A percentile compares a stretch with the other conserved stretches of the same genome.
Evolutionary conservation across 2,329 filamentous ascomycete species (phyloP).

Genomic region (Shiraia bambusicola): DNA sequence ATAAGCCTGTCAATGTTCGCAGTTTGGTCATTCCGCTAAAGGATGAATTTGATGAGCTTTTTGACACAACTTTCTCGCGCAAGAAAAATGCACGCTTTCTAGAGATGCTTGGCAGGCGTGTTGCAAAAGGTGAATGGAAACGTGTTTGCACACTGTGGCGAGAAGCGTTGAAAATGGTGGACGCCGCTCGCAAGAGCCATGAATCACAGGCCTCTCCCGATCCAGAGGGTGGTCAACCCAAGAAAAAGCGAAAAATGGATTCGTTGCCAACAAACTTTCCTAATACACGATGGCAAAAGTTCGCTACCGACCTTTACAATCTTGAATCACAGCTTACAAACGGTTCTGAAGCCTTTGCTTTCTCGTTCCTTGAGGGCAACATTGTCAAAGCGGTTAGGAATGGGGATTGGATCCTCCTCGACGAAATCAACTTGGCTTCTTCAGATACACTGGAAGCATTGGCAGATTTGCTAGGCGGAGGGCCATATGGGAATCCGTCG

Average conservation of each 20-base stretch:
- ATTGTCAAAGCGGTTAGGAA: slow-evolving; percentile 95
- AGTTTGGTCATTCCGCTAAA: slow-evolving; percentile 86
- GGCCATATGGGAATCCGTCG: slow-evolving; percentile 71
- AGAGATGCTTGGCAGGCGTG: slow-evolving; percentile 74
- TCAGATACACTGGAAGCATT: slow-evolving; percentile 94
- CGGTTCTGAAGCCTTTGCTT: slow-evolving; percentile 76
- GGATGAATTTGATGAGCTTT: slow-evolving; percentile 90
- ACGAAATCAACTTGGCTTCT: slow-evolving; percentile 96
- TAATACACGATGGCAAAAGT: slow-evolving; percentile 76
- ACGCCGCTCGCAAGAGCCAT: slow-evolving; percentile 47
- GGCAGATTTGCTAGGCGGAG: slow-evolving; percentile 78
- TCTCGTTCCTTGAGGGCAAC: slow-evolving; percentile 94
- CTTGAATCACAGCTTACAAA: slow-evolving; percentile 78
- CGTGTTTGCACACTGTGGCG: slow-evolving; percentile 83
- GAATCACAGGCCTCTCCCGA: slow-evolving; percentile 44
- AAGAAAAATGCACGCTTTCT: slow-evolving; percentile 83
- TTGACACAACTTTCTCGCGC: slow-evolving; percentile 81
- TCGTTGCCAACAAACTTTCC: slow-evolving; percentile 54
- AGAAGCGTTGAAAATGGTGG: slow-evolving; percentile 85
- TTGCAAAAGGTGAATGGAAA: slow-evolving; percentile 84
- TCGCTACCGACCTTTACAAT: slow-evolving; percentile 71
- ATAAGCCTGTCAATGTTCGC: slow-evolving; percentile 91
- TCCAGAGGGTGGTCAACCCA: slow-evolving; percentile 59
- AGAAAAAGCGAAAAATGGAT: slow-evolving; percentile 71
- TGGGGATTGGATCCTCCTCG: slow-evolving; percentile 93